Evolutionary conservation across 78 protist genomes (phyloP).

Genomic region (Polysphondylium violaceum): DNA sequence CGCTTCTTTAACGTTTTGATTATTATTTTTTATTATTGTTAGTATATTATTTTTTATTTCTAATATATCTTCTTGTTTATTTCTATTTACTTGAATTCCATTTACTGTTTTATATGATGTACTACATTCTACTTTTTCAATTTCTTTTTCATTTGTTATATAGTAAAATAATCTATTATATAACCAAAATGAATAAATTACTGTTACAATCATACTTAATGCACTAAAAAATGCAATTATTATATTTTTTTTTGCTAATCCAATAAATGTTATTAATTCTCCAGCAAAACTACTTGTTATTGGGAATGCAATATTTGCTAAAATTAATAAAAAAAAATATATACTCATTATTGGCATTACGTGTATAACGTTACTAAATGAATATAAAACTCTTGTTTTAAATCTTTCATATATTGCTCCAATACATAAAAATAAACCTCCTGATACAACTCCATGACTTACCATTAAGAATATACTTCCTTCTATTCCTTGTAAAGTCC

Average conservation of each 20-base stretch:
- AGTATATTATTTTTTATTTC: too few species aligned
- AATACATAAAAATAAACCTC: slow-evolving; percentile 16
- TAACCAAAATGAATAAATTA: slow-evolving; percentile 12
- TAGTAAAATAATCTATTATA: slow-evolving; percentile 4
- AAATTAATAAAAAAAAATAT: slow-evolving; percentile 6
- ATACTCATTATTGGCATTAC: slow-evolving; percentile 8
- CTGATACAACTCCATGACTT: slow-evolving; percentile 18
- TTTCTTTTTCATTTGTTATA: slow-evolving; percentile 5
- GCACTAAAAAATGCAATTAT: slow-evolving; percentile 26
- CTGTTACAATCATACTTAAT: slow-evolving; percentile 22
- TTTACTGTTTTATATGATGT: too few species aligned
- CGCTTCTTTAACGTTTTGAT: too few species aligned
- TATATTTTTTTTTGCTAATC: slow-evolving; percentile 23
- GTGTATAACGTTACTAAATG: not conserved
- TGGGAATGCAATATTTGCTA: slow-evolving; percentile 29
- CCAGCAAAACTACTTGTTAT: slow-evolving; percentile 12
- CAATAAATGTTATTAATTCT: slow-evolving; percentile 12
- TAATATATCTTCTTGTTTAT: too few species aligned
- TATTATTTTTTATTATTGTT: too few species aligned
- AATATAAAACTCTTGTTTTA: slow-evolving; percentile 21
- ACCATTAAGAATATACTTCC: slow-evolving; percentile 6
- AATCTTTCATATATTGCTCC: slow-evolving; percentile 13
- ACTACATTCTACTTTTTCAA: not conserved
- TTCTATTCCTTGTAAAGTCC: slow-evolving; percentile 20
- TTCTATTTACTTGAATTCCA: too few species aligned